Percentiles rank a stretch among this genome's conserved stretches.
phyloP scores from a whole-genome alignment of 129 eudicot species.

The Apium graveolens region DNA sequence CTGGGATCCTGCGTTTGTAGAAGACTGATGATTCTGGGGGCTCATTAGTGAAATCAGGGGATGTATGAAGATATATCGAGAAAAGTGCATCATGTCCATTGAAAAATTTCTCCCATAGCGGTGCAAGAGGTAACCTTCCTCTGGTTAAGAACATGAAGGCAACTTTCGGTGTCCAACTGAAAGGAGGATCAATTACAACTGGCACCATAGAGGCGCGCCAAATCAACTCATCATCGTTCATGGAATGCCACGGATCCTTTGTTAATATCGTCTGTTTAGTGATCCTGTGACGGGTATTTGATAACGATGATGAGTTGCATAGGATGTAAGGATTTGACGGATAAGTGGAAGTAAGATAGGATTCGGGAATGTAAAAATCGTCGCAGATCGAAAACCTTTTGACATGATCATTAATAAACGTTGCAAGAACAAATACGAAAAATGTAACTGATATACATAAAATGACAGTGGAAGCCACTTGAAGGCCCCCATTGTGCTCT shows the following conservation, averaged over 20 bases:
- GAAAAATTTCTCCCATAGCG: slow-evolving; percentile 77
- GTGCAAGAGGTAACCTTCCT: slow-evolving; percentile 53
- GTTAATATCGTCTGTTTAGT: slow-evolving; percentile 17
- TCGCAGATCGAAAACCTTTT: slow-evolving; percentile 35
- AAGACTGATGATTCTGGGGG: slow-evolving; percentile 69
- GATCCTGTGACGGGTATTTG: slow-evolving; percentile 17
- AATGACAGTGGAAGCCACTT: slow-evolving; percentile 48
- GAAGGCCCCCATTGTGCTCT: slow-evolving; percentile 32
- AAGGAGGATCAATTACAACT: slow-evolving; percentile 29
- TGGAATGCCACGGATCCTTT: slow-evolving; percentile 43
- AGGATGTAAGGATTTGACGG: background rate
- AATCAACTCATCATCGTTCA: slow-evolving; percentile 55
- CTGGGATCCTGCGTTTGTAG: slow-evolving; percentile 69
- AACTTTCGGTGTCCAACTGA: slow-evolving; percentile 40
- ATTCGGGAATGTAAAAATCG: slow-evolving; percentile 29
- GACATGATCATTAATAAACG: slow-evolving; percentile 37
- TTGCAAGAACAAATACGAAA: slow-evolving; percentile 45
- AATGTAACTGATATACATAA: slow-evolving; percentile 39
- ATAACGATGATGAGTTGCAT: slow-evolving; percentile 21
- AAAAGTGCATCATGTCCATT: slow-evolving; percentile 62
- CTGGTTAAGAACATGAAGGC: slow-evolving; percentile 84
- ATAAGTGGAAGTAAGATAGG: slow-evolving; percentile 19
- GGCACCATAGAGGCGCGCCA: slow-evolving; percentile 69
- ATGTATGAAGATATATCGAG: slow-evolving; percentile 69
- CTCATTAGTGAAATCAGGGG: slow-evolving; percentile 49